These are phyloP conservation scores for Shiraia bambusicola DNA, from an alignment of 2,329 filamentous ascomycete genomes.

Conservation along the genomic window DNA sequence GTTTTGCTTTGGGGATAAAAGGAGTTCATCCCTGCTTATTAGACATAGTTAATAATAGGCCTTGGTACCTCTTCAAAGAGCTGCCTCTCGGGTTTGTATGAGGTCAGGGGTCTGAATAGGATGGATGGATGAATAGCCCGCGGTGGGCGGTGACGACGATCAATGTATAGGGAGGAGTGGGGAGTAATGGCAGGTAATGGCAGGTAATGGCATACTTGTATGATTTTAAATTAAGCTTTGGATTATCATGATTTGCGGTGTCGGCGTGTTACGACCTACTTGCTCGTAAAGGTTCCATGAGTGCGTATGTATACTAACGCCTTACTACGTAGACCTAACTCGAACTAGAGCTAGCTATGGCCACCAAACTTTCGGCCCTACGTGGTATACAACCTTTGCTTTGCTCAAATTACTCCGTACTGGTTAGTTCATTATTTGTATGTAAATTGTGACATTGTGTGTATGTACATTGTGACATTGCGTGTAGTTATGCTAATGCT, in stretches of 20 bases:
- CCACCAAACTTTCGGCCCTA: conserved; percentile 18
- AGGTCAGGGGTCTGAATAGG: neutral
- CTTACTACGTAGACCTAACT: too few species aligned
- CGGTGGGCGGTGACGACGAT: conserved; percentile 7
- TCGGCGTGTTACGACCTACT: too few species aligned
- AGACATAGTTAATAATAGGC: conserved; percentile 33
- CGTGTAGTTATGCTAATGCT: too few species aligned
- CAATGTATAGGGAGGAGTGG: conserved; percentile 6
- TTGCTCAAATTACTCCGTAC: too few species aligned
- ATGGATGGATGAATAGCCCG: conserved; percentile 7
- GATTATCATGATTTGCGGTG: neutral
- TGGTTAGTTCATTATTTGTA: too few species aligned
- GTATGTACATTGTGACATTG: too few species aligned
- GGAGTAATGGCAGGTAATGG: conserved; percentile 14
- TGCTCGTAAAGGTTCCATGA: too few species aligned
- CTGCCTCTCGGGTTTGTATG: conserved; percentile 2
- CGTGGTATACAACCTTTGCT: neutral
- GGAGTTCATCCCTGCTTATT: conserved; percentile 17
- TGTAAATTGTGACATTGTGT: too few species aligned
- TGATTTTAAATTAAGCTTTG: neutral
- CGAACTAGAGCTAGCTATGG: conserved; percentile 25
- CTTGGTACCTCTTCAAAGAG: conserved; percentile 8
- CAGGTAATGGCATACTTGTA: conserved; percentile 3
- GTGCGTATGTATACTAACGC: neutral
- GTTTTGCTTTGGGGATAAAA: conserved; percentile 19